Conservation (phyloP, 1,284 basidiomycete genomes). For the Calocybe gambosa region DNA sequence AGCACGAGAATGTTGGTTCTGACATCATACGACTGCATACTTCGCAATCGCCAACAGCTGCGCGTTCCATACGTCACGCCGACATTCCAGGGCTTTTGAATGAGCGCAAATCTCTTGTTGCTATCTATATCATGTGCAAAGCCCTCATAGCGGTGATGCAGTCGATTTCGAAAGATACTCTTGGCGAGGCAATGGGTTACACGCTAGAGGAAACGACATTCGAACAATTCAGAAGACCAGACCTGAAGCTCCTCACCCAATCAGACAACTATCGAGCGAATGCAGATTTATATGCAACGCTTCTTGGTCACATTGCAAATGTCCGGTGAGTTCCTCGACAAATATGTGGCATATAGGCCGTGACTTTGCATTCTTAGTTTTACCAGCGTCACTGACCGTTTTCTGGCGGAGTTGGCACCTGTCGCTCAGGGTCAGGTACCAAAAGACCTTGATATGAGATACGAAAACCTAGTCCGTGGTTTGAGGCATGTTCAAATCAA, state of each 20-base stretch:
- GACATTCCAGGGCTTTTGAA: conserved; percentile 59
- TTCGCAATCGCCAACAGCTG: conserved; percentile 33
- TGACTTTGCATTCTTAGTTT: conserved; percentile 53
- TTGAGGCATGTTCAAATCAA: conserved; percentile 78
- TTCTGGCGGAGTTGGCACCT: conserved; percentile 73
- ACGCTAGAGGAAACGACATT: conserved; percentile 82
- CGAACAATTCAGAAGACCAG: conserved; percentile 76
- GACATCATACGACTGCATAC: conserved; percentile 48
- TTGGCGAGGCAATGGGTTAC: conserved; percentile 74
- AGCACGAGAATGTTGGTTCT: conserved; percentile 59
- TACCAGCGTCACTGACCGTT: conserved; percentile 82
- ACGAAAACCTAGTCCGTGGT: conserved; percentile 78
- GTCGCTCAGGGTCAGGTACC: conserved; percentile 66
- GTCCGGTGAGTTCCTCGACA: conserved; percentile 46
- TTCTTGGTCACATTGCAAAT: conserved; percentile 78
- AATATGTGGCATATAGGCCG: too few relatives aligned
- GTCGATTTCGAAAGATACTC: conserved; percentile 64
- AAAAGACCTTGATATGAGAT: conserved; percentile 75
- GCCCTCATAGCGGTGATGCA: conserved; percentile 76
- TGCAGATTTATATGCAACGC: conserved; percentile 74
- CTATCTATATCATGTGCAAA: conserved; percentile 85
- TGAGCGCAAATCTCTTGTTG: conserved; percentile 76
- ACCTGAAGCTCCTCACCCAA: conserved; percentile 55
- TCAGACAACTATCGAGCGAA: conserved; percentile 76
- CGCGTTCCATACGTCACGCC: conserved; percentile 33